Evolutionary conservation across 768 basidiomycete species (phyloP), one percentile per base, ranked within the genome.

Genomic region (Amanita subjunquillea): DNA sequence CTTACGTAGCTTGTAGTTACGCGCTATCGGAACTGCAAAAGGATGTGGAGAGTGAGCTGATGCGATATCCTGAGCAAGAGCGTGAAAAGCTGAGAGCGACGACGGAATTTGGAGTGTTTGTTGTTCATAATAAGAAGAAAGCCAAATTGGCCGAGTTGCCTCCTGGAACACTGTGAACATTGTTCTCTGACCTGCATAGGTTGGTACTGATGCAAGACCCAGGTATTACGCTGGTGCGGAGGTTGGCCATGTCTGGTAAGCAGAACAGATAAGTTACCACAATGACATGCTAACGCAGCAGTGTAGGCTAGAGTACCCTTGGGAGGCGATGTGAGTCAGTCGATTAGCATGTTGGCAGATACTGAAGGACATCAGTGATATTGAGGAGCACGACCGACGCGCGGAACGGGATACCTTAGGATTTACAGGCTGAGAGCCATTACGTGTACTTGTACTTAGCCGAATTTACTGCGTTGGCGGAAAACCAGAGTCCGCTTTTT

Each of bases 71-170:
- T 3, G 87, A 89, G 65, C 67, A 77, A 15, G 83, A 93, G 58
- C 83, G 85, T 48, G 80, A 85, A n/a, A 77, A 77, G 1, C 69
- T 83, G 17, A 77, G 79, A 55, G 65, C 68, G 6, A 71, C 75
- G 3, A 93, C 95, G 25, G 74, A 87, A 64, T 91, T 99, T 55
- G 94, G 80, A 1, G 73, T 97, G 57, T 99, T 98, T 62, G 95
- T 98, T 44, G 90, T 94, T 23, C 89, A 93, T 69, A 91, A 93
- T 73, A 98, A 97, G 72, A 73, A 82, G 55, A 97, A 97, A 70
- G 72, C 74, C 30, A 99, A 99, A 71, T 64, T 83, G 34, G 93
- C 82, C 25, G 68, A 79, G 42, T 69, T 99, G 36, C 88, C 92
- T 2, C 59, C 72, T 2, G 78, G 79, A 54, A 72, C 75, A 25